Evolutionary conservation across 768 basidiomycete genomes (phyloP), one percentile per base, ranked within the genome.

Genomic region (Boletales sp.): DNA sequence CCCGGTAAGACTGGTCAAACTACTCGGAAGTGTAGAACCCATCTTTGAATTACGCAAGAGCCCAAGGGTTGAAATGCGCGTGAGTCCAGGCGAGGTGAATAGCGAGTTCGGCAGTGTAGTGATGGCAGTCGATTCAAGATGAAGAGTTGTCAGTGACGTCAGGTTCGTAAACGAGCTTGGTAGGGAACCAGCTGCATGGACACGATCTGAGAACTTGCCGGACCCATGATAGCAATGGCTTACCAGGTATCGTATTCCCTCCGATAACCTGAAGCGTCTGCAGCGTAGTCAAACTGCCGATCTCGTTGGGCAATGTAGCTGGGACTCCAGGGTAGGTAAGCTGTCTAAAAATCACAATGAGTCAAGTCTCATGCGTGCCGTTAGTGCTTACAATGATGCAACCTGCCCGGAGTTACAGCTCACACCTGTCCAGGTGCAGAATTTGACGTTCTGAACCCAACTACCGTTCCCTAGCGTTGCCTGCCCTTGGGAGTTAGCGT

Each of bases 391-490:
- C 77, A 80, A 50, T 8, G 69, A 70, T 14, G 67, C 60, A 4
- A 79, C 69, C 27, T 62, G 56, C 4, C 76, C 77, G 5, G 64
- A 58, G 56, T 74, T 70, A 52, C 78, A 80, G 27, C 54, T 58
- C 4, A 80, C 72, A 3, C 79, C 79, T 8, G 53, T 63, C 78
- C 78, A 80, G 1, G 69, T 61, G 53, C 78, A 79, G 52, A 75
- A 75, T 43, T 68, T 64, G 35, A 70, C 55, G 43, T 78, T 72
- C 52, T 73, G 70, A 41, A 69, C 66, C 78, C 78, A 80, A 7
- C 71, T 72, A 2, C 69, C 70, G 18, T 70, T 72, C 42, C 69
- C 65, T 9, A 80, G 67, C 1, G 58, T 63, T 1, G 66, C 56
- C 57, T 76, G 76, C 1, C 72, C 74, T 45, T 64, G 59, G 14